These are phyloP conservation scores for Trametes villosa DNA, from an alignment of 768 basidiomycete genomes.

Conservation along the genomic window DNA sequence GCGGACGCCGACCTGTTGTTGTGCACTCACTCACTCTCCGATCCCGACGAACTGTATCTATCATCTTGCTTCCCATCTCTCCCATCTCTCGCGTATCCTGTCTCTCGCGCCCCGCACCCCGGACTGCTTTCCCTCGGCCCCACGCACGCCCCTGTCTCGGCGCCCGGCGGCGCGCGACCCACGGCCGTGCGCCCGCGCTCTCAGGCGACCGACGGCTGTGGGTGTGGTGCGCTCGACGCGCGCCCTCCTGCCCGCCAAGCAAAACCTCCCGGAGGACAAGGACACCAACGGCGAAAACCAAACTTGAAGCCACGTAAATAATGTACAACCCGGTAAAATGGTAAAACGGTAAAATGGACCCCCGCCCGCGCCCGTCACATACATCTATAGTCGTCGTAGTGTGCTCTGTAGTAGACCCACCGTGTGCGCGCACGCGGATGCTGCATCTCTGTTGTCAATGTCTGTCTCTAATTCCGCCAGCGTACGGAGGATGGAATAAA, in stretches of 20 bases:
- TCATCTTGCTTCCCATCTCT: constrained; percentile 2
- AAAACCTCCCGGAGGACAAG: too few relatives aligned
- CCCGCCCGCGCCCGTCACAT: too few relatives aligned
- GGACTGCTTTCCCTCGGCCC: neutral
- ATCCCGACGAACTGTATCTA: constrained; percentile 13
- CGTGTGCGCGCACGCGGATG: neutral
- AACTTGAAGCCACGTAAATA: too few relatives aligned
- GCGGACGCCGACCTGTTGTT: constrained; percentile 10
- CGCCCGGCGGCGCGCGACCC: too few relatives aligned
- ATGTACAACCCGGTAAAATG: too few relatives aligned
- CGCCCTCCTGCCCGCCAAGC: too few relatives aligned
- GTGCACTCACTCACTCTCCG: neutral
- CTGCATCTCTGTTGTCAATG: neutral
- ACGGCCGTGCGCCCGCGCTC: too few relatives aligned
- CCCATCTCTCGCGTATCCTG: neutral
- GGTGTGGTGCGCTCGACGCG: too few relatives aligned
- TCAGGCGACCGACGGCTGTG: too few relatives aligned
- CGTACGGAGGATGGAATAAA: constrained; percentile 20
- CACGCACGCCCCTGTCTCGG: neutral
- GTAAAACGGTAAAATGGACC: too few relatives aligned
- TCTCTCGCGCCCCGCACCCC: neutral
- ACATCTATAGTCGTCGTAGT: neutral
- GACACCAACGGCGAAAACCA: too few relatives aligned
- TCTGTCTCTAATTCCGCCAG: constrained; percentile 6
- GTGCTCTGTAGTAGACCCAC: neutral